Evolutionary conservation across 1,139 yeast genomes (phyloP).

Genomic region (Trichomonascaceae sp.): DNA sequence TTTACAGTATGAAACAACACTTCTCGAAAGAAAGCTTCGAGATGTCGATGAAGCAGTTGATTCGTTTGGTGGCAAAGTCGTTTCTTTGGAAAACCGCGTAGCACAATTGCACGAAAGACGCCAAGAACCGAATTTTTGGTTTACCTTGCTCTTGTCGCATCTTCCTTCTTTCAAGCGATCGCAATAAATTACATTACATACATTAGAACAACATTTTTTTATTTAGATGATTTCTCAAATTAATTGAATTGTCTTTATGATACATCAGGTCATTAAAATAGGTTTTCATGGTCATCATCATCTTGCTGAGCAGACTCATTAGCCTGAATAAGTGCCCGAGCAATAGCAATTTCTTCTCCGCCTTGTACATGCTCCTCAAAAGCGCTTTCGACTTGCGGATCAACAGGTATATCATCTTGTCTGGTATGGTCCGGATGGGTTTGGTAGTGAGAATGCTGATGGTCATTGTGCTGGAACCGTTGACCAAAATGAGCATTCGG

Average conservation of each 20-base stretch:
- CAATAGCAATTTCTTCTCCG: conserved; percentile 58
- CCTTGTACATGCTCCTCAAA: conserved; percentile 42
- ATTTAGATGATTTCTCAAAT: not conserved
- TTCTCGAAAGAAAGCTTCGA: conserved; percentile 62
- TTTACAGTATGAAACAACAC: conserved; percentile 70
- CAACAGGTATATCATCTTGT: conserved; percentile 43
- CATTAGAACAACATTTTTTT: not conserved
- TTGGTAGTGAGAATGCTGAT: conserved; percentile 12
- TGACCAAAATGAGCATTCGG: conserved; percentile 6
- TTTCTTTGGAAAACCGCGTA: conserved; percentile 32
- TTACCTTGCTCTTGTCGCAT: not conserved
- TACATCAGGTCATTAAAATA: conserved; percentile 12
- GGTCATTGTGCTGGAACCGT: conserved; percentile 8
- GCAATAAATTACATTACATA: not conserved
- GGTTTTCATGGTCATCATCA: conserved; percentile 18
- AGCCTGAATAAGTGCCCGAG: conserved; percentile 59
- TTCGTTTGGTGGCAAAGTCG: conserved; percentile 41
- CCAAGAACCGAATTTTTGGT: conserved; percentile 1
- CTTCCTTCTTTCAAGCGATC: not conserved
- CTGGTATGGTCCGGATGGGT: conserved; percentile 12
- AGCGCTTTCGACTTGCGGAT: conserved; percentile 53
- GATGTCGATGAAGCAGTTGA: conserved; percentile 75
- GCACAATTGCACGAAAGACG: conserved; percentile 15
- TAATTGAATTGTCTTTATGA: not conserved
- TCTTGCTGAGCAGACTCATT: conserved; percentile 36